phyloP scores from a whole-genome alignment of 2,329 filamentous ascomycete genomes.

The Chaetomium strumarium region DNA sequence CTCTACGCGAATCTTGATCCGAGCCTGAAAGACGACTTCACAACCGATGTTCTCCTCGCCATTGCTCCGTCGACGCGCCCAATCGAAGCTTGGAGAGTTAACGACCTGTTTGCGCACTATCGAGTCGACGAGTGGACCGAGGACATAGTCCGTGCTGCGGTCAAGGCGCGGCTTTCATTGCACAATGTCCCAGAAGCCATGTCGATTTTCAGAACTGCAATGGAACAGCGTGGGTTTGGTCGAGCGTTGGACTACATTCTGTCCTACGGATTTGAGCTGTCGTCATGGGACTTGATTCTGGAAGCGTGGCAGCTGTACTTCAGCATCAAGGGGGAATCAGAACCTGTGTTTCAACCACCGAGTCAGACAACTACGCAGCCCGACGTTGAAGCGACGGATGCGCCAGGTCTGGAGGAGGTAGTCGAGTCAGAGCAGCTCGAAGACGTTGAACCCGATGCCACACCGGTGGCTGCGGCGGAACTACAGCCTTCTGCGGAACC shows the following conservation, averaged over 20 bases:
- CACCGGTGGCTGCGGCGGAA: background rate
- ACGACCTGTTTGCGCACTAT: slow-evolving; percentile 39
- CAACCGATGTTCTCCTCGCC: slow-evolving; percentile 34
- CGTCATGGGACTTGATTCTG: slow-evolving; percentile 34
- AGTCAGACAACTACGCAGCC: background rate
- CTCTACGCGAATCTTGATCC: slow-evolving; percentile 36
- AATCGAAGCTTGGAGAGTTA: slow-evolving; percentile 41
- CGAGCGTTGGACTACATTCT: slow-evolving; percentile 42
- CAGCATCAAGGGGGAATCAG: background rate
- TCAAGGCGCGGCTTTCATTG: slow-evolving; percentile 38
- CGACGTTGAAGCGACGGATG: background rate
- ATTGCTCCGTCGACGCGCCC: slow-evolving; percentile 39
- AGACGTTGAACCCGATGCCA: background rate
- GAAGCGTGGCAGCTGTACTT: slow-evolving; percentile 34
- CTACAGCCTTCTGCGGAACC: background rate
- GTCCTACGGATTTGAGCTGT: slow-evolving; percentile 34
- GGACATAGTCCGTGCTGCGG: slow-evolving; percentile 34
- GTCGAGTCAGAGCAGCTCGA: background rate
- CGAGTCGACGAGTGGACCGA: slow-evolving; percentile 36
- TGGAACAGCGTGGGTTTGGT: slow-evolving; percentile 30
- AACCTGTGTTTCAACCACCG: background rate
- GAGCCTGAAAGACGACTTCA: slow-evolving; percentile 27
- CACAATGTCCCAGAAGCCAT: slow-evolving; percentile 36
- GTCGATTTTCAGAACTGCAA: slow-evolving; percentile 34
- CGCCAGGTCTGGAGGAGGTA: background rate